A percentile compares a stretch with the other conserved stretches of the same genome.
Conservation (phyloP, 306 rosid species). For the Malus asiatica region DNA sequence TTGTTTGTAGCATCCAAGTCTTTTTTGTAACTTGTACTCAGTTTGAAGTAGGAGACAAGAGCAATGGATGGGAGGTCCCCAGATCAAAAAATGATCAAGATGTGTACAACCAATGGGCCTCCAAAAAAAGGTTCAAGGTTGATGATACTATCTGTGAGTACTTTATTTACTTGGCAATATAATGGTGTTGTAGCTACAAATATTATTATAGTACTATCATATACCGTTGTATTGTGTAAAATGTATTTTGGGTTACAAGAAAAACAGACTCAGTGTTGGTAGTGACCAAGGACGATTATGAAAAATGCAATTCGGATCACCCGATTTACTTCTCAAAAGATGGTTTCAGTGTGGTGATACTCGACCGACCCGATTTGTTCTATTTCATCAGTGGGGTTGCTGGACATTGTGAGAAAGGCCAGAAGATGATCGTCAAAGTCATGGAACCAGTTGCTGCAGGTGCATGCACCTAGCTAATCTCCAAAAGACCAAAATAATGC, state of each 20-base stretch:
- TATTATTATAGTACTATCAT: not conserved
- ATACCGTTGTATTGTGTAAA: not conserved
- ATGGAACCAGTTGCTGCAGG: slow-evolving; percentile 24
- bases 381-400: slow-evolving; percentile 80
- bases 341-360: slow-evolving; percentile 37
- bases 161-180: not conserved
- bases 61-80: slow-evolving; percentile 62
- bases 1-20: slow-evolving; percentile 14
- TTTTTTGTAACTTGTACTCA: slow-evolving; percentile 26
- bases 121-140: slow-evolving; percentile 54
- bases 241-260: slow-evolving; percentile 22
- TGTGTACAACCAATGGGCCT: slow-evolving; percentile 64
- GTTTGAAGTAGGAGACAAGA: slow-evolving; percentile 50
- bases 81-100: slow-evolving; percentile 20
- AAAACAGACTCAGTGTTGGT: slow-evolving; percentile 53
- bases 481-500: slow-evolving; percentile 6
- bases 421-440: slow-evolving; percentile 60
- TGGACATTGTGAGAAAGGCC: slow-evolving; percentile 62
- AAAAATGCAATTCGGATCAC: slow-evolving; percentile 38
- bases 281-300: slow-evolving; percentile 61
- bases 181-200: not conserved
- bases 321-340: slow-evolving; percentile 54
- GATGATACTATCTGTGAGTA: slow-evolving; percentile 66
- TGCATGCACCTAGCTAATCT: not conserved
- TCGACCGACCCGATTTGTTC: slow-evolving; percentile 55